Percentiles rank a stretch among this genome's conserved stretches.
Conservation (phyloP, 768 basidiomycete genomes). For the Boletus tylopilopsis region DNA sequence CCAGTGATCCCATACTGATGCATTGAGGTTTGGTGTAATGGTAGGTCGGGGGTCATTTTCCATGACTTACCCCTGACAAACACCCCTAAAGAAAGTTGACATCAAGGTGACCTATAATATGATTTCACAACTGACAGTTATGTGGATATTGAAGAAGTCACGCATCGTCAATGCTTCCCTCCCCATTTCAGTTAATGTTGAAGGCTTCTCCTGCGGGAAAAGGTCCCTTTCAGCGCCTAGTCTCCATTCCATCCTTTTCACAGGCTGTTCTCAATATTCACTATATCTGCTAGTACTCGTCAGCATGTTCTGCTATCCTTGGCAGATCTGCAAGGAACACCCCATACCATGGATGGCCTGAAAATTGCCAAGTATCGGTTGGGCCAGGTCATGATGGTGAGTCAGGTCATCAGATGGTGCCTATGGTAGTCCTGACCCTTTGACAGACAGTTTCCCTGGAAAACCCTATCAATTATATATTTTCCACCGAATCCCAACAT, state of each 20-base stretch:
- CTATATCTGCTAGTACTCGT: slow-evolving; percentile 75
- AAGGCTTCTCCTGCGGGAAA: slow-evolving; percentile 90
- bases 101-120: slow-evolving; percentile 70
- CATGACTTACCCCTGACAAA: not conserved
- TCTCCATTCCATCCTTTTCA: slow-evolving; percentile 2
- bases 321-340: slow-evolving; percentile 48
- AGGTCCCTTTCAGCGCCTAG: slow-evolving; percentile 42
- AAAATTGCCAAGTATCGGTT: slow-evolving; percentile 48
- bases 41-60: slow-evolving; percentile 37
- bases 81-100: slow-evolving; percentile 58
- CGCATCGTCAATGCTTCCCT: slow-evolving; percentile 63
- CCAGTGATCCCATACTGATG: slow-evolving; percentile 72
- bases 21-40: slow-evolving; percentile 55
- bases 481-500: slow-evolving; percentile 62
- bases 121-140: slow-evolving; percentile 44
- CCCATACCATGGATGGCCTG: slow-evolving; percentile 44
- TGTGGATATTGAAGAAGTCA: slow-evolving; percentile 51
- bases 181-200: slow-evolving; percentile 89
- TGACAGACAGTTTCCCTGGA: slow-evolving; percentile 71
- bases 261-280: slow-evolving; percentile 89
- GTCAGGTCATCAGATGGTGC: slow-evolving; percentile 17
- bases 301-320: slow-evolving; percentile 75
- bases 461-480: slow-evolving; percentile 76
- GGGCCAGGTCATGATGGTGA: slow-evolving; percentile 47
- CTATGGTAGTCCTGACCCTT: not conserved